A percentile compares a stretch with the other conserved stretches of the same genome.
Evolutionary conservation across 345 rosid species (phyloP).

Genomic region (Eucalyptus sp.): DNA sequence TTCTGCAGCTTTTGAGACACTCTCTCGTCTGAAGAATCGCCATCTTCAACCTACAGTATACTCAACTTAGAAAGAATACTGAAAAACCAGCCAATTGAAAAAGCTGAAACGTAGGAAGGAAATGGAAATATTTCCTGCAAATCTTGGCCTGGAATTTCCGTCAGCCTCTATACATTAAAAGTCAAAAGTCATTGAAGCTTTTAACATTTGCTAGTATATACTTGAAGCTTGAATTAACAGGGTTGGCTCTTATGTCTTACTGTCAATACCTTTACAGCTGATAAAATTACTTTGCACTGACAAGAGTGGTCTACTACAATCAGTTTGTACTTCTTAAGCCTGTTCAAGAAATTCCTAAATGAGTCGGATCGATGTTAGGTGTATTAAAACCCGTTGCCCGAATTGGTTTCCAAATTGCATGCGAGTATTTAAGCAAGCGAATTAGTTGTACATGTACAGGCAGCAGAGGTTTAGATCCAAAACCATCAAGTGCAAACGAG

Average conservation of each 20-base stretch:
- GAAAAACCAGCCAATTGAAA: not conserved
- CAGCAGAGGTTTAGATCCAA: not conserved
- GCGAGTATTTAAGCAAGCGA: not conserved
- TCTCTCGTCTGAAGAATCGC: constrained; percentile 7
- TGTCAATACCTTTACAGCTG: not conserved
- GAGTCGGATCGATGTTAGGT: not conserved
- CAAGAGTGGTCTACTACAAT: not conserved
- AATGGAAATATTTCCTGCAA: not conserved
- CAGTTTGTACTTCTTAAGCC: not conserved
- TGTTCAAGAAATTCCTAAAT: not conserved
- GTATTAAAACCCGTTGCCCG: not conserved
- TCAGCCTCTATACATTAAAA: not conserved
- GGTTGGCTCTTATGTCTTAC: not conserved
- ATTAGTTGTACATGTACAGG: not conserved
- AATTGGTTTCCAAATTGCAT: not conserved
- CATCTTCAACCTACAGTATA: constrained; percentile 8
- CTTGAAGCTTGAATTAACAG: not conserved
- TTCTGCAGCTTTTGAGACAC: constrained; percentile 17
- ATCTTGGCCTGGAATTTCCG: not conserved
- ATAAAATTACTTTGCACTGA: not conserved
- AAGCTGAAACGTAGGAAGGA: not conserved
- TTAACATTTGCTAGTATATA: not conserved
- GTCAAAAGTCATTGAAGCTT: not conserved
- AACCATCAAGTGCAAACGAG: not conserved
- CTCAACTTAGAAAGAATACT: not conserved